Evolutionary conservation across 1,284 basidiomycete genomes (phyloP), one percentile per base, ranked within the genome.

Genomic region (Cryptococcus deneoformans): DNA sequence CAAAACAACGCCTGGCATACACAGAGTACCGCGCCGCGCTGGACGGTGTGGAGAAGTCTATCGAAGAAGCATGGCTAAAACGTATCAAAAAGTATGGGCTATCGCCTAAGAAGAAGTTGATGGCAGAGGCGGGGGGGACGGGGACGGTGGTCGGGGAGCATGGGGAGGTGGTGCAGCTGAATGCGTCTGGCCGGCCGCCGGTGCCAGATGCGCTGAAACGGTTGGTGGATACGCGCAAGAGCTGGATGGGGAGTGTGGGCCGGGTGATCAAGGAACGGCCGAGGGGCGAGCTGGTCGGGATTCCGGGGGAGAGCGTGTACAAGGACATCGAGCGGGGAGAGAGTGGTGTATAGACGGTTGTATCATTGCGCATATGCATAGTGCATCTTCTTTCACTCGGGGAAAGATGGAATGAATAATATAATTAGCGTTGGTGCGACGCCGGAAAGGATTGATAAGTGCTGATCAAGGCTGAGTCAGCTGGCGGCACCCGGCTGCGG

Each of bases 1-100:
- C 92, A n/a, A 86, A 86, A 62, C 89, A 92, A 66, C 84, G 93
- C 16, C 83, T 98, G 48, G 92, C 87, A 3, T 91, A 90, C 73
- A 89, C 92, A 71, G 92, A 95, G 68, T 95, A 92, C 77, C 78
- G 89, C 60, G 86, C 88, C 37, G 75, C 85, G 5, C 84, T 90
- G 14, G 91, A 93, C 57, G 82, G 86, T 5, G 82, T 94, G 46
- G 92, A 95, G 79, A 87, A 86, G 79, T 86, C 86, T 65, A 89
- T 95, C 67, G 80, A 81, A 56, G 66, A 68, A 11, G 72, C 70
- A 1, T 82, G 79, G 79, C 65, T 68, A 11, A 80, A 80, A 63
- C 76, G 80, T 7, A 68, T 71, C 42, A 76, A 78, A 56, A 73
- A 77, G 50, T 77, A 81, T 45, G 82, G 81, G n/a, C 79, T 86